A percentile compares a stretch with the other conserved stretches of the same genome.
These are phyloP conservation scores for Citrullus amarus DNA, from an alignment of 306 rosid species.

Conservation along the genomic window DNA sequence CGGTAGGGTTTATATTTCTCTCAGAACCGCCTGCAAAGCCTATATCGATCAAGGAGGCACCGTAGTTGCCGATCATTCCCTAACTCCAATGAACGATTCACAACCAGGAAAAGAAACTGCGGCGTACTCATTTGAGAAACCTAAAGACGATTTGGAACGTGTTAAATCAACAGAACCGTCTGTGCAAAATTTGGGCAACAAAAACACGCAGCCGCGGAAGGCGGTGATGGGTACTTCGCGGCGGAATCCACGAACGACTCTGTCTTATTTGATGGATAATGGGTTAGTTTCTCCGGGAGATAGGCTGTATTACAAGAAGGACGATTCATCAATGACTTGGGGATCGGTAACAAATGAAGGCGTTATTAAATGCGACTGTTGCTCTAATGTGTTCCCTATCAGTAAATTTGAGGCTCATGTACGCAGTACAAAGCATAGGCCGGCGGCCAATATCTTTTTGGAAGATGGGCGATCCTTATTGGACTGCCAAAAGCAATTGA, in stretches of 20 bases:
- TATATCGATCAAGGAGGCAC: conserved; percentile 16
- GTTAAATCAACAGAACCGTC: background rate
- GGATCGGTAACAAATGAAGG: conserved; percentile 35
- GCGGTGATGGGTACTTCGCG: background rate
- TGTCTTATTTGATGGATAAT: conserved; percentile 26
- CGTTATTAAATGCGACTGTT: conserved; percentile 42
- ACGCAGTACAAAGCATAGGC: conserved; percentile 42
- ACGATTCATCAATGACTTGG: background rate
- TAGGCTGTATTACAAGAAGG: conserved; percentile 16
- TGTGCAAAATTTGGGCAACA: background rate
- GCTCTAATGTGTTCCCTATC: conserved; percentile 19
- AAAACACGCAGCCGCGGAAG: no score
- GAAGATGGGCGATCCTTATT: conserved; percentile 45
- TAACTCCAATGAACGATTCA: background rate
- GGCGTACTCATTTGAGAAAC: background rate
- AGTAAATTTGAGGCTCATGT: conserved; percentile 49
- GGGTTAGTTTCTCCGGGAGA: conserved; percentile 10
- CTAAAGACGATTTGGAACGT: background rate
- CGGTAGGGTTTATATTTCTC: conserved; percentile 33
- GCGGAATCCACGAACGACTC: conserved; percentile 11
- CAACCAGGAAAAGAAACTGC: background rate
- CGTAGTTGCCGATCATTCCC: background rate
- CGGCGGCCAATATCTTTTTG: conserved; percentile 36
- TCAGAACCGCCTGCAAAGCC: conserved; percentile 37
- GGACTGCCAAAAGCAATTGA: conserved; percentile 28